phyloP scores from a whole-genome alignment of 2,329 filamentous ascomycete species.

The Calonectria ilicicola region DNA sequence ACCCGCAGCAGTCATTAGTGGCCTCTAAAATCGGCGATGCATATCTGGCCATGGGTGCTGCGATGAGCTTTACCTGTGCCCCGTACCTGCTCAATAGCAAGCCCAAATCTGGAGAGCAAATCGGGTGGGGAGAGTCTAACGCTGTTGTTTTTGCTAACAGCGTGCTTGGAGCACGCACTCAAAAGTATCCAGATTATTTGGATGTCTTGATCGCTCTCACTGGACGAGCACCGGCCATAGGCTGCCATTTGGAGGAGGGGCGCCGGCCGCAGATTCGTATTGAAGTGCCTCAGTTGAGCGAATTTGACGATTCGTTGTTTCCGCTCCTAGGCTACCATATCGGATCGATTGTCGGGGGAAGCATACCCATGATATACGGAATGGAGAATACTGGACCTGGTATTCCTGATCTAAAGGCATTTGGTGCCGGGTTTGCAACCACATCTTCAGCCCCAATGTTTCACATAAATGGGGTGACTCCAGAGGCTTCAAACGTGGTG shows the following conservation, averaged over 20 bases:
- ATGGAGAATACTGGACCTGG: background rate
- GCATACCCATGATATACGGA: background rate
- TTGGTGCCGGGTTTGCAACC: background rate
- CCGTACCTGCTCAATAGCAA: background rate
- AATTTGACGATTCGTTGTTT: background rate
- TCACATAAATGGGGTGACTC: background rate
- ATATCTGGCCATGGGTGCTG: background rate
- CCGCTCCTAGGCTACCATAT: background rate
- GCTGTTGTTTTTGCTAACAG: background rate
- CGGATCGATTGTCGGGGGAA: background rate
- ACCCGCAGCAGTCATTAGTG: background rate
- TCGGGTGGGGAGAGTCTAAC: background rate
- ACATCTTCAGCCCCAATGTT: background rate
- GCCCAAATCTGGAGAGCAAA: background rate
- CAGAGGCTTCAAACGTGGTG: background rate
- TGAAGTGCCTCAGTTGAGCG: background rate
- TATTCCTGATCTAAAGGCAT: background rate
- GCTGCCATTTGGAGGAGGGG: background rate
- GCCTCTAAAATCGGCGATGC: background rate
- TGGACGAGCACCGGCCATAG: background rate
- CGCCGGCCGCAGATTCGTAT: background rate
- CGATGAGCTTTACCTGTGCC: background rate
- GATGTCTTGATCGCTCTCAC: background rate
- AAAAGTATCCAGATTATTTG: background rate
- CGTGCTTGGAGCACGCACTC: background rate